Base-by-base conservation (phyloP, 2,329 filamentous ascomycete species). In the Westerdykella sp. region DNA sequence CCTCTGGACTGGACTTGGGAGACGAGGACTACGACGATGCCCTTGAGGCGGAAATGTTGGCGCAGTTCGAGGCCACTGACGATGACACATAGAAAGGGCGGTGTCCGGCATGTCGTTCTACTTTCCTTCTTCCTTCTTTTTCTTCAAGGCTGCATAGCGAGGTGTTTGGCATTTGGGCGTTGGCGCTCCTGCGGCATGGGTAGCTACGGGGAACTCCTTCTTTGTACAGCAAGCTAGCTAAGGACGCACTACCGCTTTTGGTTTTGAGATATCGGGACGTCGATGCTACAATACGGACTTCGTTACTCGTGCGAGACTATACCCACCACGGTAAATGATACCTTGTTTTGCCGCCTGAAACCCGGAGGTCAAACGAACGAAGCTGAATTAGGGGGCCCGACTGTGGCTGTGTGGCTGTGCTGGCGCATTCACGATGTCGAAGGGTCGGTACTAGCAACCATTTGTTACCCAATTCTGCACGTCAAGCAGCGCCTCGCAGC, bases 21-120 rank as follows among this genome's bases (percentile, higher is more conserved):
- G 73, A 61, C 18, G 53, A 54, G 10, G 61, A 82, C 53, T 64
- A 83, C 39, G 82, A 83, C 62, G 76, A 78, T n/a, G 63, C 47
- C 9, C 49, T 61, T 11, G 62, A 66, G 22, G 67, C 62, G 2
- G 68, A 68, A 68, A 60, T 54, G 75, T 74, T 57, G 70, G 67
- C 67, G 41, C n/a, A 67, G 39, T 62, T 63, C 41, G 56, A 67
- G 42, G 60, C 49, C 6, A 56, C 59, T 42, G 54, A 53, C 18
- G 51, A 48, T 4, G 45, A 39, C 6, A 37, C 25, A 28, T 28
- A 28, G 25, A 28, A 28, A 7, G 9, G 18, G 18, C 3, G 18
- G 18, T 21, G 18, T 21, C 18, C 18, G 18, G n/a, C 34, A 7
- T 41, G 14, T n/a, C 25, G n/a, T n/a, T 49, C n/a, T 40, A 11